Base-by-base conservation (phyloP, 345 rosid species). In the Aquilaria yunnanensis region DNA sequence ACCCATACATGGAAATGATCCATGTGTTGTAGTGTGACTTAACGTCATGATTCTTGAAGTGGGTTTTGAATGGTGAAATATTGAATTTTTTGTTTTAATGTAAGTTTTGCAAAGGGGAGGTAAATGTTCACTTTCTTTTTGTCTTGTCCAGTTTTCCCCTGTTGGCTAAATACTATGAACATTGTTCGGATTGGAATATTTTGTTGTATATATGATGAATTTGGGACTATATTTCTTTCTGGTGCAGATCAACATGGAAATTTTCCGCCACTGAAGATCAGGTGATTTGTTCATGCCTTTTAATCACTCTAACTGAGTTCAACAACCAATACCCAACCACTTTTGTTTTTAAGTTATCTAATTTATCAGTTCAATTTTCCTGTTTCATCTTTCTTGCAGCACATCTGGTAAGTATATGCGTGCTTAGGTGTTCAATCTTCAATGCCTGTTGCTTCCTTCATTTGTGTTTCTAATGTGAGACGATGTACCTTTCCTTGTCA, bases 211-310 rank as follows among this genome's bases (percentile, higher is more conserved):
- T 37, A 37, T 37, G 43, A 37, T 37, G 43, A 37, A 8, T 37
- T 37, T 37, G 5, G 43, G 43, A 37, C 8, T 37, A 37, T 37
- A 37, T 23, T 66, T 61, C 47, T 37, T n/a, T 54, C 37, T 65
- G 57, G 14, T 69, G 70, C 81, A 80, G 85, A 83, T 72, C 54
- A 72, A 64, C 70, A 60, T 63, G 81, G 81, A 64, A 76, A 57
- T 47, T 83, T 67, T 56, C 87, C 62, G 29, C 88, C 75, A 5
- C 56, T 83, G 55, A 72, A 68, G 70, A 60, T 62, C 67, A 74
- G 81, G 88, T 80, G 68, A 62, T 32, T 14, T 55, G 51, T 50
- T 13, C 8, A 29, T 43, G 31, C 30, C 16, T 47, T 53, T 48
- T 2, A 31, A 14, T 55, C 32, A 63, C 68, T 48, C 12, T 1